phyloP scores from a whole-genome alignment of 2,329 filamentous ascomycete species.

The Trichoderma atrobrunneum region DNA sequence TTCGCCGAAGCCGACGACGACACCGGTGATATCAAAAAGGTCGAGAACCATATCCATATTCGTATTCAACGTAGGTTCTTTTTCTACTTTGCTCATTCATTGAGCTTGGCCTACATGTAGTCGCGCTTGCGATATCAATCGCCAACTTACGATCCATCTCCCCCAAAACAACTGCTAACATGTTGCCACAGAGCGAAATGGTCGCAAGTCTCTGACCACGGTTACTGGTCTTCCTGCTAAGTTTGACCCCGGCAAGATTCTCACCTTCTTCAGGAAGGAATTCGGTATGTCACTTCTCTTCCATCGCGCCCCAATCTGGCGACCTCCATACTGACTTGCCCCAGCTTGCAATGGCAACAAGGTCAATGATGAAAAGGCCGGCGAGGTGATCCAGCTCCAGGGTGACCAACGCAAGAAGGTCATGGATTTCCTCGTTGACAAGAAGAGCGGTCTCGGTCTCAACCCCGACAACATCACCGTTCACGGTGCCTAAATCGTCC shows the following conservation, averaged over 20 bases:
- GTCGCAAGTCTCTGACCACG: constrained; percentile 99
- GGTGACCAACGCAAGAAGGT: constrained; percentile 99
- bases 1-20: constrained; percentile 99
- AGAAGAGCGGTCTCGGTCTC: constrained; percentile 90
- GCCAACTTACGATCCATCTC: background rate
- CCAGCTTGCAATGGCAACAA: constrained; percentile 98
- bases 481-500: constrained; percentile 48
- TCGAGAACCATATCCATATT: constrained; percentile 98
- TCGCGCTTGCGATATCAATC: constrained; percentile 15
- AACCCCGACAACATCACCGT: constrained; percentile 98
- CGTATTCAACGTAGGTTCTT: constrained; percentile 86
- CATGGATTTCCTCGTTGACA: constrained; percentile 94
- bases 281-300: constrained; percentile 63
- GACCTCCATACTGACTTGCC: background rate
- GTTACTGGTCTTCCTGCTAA: constrained; percentile 98
- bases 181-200: constrained; percentile 83
- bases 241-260: constrained; percentile 99
- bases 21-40: constrained; percentile 90
- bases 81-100: constrained; percentile 27
- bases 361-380: constrained; percentile 92
- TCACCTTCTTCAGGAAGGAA: constrained; percentile 99
- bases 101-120: background rate
- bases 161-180: constrained; percentile 38
- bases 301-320: background rate
- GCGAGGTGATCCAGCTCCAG: constrained; percentile 99